phyloP scores from a whole-genome alignment of 1,284 basidiomycete genomes.

The Polyporus tsugae region DNA sequence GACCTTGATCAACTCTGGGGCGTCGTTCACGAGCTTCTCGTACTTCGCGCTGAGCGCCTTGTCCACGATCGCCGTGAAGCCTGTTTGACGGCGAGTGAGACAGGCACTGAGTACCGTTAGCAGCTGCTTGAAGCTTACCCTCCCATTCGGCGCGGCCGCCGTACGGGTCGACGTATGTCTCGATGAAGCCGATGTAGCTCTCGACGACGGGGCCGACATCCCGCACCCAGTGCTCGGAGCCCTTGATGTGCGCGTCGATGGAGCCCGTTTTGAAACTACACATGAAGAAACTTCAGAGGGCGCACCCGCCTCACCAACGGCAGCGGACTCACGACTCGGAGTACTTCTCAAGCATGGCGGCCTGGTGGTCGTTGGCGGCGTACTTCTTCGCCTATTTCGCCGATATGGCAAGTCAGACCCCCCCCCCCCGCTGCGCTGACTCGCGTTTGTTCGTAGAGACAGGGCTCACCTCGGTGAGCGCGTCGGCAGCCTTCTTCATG shows the following conservation, averaged over 20 bases:
- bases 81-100: conserved; percentile 42
- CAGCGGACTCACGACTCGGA: conserved; percentile 71
- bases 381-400: conserved; percentile 70
- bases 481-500: conserved; percentile 60
- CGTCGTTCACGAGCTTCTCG: conserved; percentile 75
- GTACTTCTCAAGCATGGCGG: conserved; percentile 79
- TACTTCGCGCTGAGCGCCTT: conserved; percentile 85
- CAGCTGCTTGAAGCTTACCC: conserved; percentile 49
- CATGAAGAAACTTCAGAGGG: not conserved
- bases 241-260: conserved; percentile 80
- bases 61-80: conserved; percentile 89
- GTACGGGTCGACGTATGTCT: conserved; percentile 86
- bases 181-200: conserved; percentile 76
- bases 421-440: no score
- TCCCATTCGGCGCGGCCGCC: conserved; percentile 89
- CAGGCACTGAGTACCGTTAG: not conserved
- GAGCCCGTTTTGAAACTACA: conserved; percentile 79
- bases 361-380: conserved; percentile 76
- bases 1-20: conserved; percentile 79
- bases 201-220: conserved; percentile 90
- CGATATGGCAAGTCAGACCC: not conserved
- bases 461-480: conserved; percentile 63
- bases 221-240: conserved; percentile 82
- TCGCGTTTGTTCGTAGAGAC: not conserved
- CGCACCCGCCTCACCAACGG: not conserved